Base-by-base conservation (phyloP, 345 rosid species). In the Pelargonium nanum region DNA sequence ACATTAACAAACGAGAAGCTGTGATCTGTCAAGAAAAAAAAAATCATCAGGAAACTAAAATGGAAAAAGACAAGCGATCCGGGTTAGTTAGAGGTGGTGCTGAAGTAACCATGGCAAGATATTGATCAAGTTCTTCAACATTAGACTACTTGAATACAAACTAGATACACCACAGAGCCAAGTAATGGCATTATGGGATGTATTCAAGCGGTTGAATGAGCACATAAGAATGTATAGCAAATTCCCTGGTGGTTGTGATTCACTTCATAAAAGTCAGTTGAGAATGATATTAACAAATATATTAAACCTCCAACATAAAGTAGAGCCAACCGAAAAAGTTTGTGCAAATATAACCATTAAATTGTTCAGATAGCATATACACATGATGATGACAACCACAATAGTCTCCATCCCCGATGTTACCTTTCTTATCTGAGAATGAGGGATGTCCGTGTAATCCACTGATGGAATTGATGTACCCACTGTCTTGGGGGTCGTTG, bases 361-460 rank as follows among this genome's bases (percentile, higher is more conserved):
- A n/a, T n/a, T n/a, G n/a, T 34, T 34, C 12, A 5, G 45, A 34
- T 15, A 34, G 6, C 3, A 44, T 23, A 60, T 20, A 4, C 15
- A 24, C 40, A 45, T 19, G 54, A 45, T 24, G 20, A 45, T 20
- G 45, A 19, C n/a, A 56, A 26, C 56, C 8, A 22, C 19, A 58
- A 34, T 12, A 34, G 26, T 51, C 5, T 23, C 53, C 32, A 19
- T 12, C 52, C 19, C 1, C 15, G 26, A 30, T 17, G 17, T 61
- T 59, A 87, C 99, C 99, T 93, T 93, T 72, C 99, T 78, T 75
- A 93, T 89, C 69, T 93, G 97, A 59, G 96, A 68, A 77, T 79
- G 96, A 64, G 99, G 96, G 70, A 89, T 81, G 71, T 89, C 97
- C 25, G 81, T 80, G 55, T 93, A 93, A 74, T 93, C 97, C 65